Evolutionary conservation across 2,329 filamentous ascomycete species (phyloP).

Genomic region (Orbilia quercus): DNA sequence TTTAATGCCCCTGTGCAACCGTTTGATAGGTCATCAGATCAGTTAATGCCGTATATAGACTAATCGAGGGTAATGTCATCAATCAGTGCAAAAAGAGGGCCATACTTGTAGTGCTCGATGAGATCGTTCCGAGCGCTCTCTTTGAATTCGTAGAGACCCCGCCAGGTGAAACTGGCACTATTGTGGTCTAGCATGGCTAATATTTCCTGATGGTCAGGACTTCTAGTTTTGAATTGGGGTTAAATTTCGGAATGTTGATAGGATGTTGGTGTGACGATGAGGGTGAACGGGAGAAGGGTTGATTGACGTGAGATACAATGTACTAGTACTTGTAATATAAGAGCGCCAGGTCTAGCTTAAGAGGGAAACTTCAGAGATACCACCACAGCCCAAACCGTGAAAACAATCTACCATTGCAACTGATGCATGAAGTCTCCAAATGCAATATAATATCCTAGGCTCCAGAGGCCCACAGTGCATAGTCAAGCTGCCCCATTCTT

Average conservation of each 20-base stretch:
- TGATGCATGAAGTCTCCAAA: no score
- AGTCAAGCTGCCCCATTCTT: background rate
- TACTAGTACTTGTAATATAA: no score
- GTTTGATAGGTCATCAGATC: background rate
- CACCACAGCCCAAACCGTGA: no score
- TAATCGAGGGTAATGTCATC: background rate
- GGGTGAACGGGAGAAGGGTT: background rate
- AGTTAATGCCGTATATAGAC: background rate
- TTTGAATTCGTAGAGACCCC: constrained; percentile 50
- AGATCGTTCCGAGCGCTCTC: constrained; percentile 39
- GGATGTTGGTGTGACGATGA: no score
- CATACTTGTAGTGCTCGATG: constrained; percentile 43
- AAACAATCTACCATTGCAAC: no score
- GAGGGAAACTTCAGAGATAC: no score
- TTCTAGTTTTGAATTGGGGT: background rate
- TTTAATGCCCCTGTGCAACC: constrained; percentile 16
- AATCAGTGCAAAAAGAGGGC: background rate
- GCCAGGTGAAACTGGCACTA: constrained; percentile 49
- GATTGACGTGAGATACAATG: background rate
- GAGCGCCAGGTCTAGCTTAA: no score
- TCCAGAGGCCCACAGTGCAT: no score
- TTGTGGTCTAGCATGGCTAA: constrained; percentile 34
- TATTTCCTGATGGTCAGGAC: background rate
- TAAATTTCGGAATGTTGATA: background rate
- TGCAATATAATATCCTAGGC: no score